Base-by-base conservation (phyloP, 305 asterid species). In the Solanum aculeatissimum region DNA sequence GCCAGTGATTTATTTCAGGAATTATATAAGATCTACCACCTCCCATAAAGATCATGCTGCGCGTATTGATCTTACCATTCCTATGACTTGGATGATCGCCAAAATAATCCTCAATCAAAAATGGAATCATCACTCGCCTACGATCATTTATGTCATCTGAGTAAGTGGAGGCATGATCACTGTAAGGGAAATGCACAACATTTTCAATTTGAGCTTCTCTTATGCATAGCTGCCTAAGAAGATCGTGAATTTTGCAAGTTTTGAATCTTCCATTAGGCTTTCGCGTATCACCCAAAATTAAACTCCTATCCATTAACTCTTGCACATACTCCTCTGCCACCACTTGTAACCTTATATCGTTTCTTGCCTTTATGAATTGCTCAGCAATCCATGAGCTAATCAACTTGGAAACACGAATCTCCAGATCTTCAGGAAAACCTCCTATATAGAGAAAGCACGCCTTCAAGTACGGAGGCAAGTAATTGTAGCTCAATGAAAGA, bases 321-420 rank as follows among this genome's bases (percentile, higher is more conserved):
- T 66, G 23, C n/a, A 32, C 11, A 32, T 66, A 66, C 74, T 66
- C 25, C 74, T 32, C 74, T 16, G 23, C 74, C 45, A 66, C 74
- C 40, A 15, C 23, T 1, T 66, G 14, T 32, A 66, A 66, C 7
- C 74, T 66, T 32, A 16, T 32, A 29, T 66, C 6, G 0, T 45
- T 29, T 32, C 21, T 66, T 32, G 45, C 74, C 45, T 32, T 66
- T 16, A 66, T 8, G 45, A 66, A 66, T 32, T 66, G 74, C 45
- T 66, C 74, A 9, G 88, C 89, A 43, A 89, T 74, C 91, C 91
- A 86, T 81, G 81, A 85, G 16, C 81, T 57, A 58, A 10, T 83
- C 40, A 88, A 72, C 40, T 79, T 86, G 25, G 78, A 77, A 13
- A 85, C 85, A 18, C 85, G 65, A 21, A 89, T 87, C 85, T 62